Conservation (phyloP, 1,139 yeast genomes). For the Arxiozyma heterogenica region DNA sequence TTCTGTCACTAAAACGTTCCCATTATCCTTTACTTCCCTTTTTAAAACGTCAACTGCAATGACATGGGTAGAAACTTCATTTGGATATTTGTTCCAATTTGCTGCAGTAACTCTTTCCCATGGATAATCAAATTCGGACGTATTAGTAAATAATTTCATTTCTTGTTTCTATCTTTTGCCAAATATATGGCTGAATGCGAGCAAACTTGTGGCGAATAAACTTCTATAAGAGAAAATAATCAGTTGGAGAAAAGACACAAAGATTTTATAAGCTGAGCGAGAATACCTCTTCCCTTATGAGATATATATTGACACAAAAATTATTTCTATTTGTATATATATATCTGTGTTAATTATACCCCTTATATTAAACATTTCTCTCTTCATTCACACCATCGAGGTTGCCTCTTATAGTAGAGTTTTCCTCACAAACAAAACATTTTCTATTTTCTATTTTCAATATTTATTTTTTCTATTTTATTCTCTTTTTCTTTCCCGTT, state of each 20-base stretch:
- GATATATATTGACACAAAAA: too few species aligned
- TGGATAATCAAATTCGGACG: slow-evolving; percentile 64
- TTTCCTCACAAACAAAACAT: background rate
- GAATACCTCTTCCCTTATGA: too few species aligned
- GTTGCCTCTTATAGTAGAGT: background rate
- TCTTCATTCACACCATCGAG: background rate
- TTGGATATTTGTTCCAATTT: slow-evolving; percentile 95
- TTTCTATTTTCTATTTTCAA: background rate
- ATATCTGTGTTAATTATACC: too few species aligned
- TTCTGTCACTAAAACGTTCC: slow-evolving; percentile 64
- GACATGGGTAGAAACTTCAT: slow-evolving; percentile 87
- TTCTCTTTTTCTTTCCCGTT: too few species aligned
- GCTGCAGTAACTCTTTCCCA: slow-evolving; percentile 97
- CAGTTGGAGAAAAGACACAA: too few species aligned
- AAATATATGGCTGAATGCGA: too few species aligned
- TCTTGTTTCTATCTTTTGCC: too few species aligned
- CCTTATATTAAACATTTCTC: background rate
- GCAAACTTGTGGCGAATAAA: too few species aligned
- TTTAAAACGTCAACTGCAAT: slow-evolving; percentile 82
- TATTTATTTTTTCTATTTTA: background rate
- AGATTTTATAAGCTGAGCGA: too few species aligned
- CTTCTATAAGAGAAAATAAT: too few species aligned
- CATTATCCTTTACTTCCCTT: slow-evolving; percentile 52
- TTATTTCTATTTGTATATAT: background rate
- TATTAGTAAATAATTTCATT: slow-evolving; percentile 72